Base-by-base conservation (phyloP, 2,329 filamentous ascomycete species). In the Phaeosphaeria sp. region DNA sequence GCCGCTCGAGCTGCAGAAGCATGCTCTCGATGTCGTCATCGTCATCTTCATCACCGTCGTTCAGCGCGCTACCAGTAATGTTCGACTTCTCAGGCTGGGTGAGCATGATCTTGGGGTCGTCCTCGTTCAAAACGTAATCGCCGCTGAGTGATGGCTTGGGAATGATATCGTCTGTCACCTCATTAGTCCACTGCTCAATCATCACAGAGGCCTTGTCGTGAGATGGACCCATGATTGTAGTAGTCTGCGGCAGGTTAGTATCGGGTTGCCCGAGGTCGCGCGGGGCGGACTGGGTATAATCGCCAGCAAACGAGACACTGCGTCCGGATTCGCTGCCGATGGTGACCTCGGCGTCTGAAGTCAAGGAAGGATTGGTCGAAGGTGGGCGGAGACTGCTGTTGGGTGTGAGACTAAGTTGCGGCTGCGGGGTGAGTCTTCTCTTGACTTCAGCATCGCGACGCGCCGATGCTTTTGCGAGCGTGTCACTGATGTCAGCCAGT, bases 401-500 rank as follows among this genome's bases (percentile, higher is more conserved):
- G 17, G 22, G 24, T 5, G 24, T 24, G 24, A n/a, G 18, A 13
- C 13, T 20, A 33, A 24, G 20, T 24, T 33, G 39, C 24, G 50
- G 46, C 45, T 51, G 46, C 21, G 15, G 36, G 11, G 42, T 51
- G 15, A 13, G 54, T 24, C 40, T 49, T 39, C 40, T 25, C 39
- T 43, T 45, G 9, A 60, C 18, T n/a, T 62, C 56, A 13, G 49
- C 39, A 18, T 68, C 56, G 13, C 60, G 60, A n/a, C 60, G 59
- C 39, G 56, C 57, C 2, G 63, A 64, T 6, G 60, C 63, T 49
- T 55, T 56, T 20, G 54, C 25, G 2, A 71, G 53, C 6, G 57
- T 63, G 15, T 67, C 54, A 1, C 59, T 54, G 27, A 70, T 71
- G 49, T 30, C 63, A 7, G 59, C 61, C 8, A 71, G 45, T 13